Percentiles rank a stretch among this genome's conserved stretches.
Conservation (phyloP, 2,329 filamentous ascomycete species). For the Botrytis cinerea region DNA sequence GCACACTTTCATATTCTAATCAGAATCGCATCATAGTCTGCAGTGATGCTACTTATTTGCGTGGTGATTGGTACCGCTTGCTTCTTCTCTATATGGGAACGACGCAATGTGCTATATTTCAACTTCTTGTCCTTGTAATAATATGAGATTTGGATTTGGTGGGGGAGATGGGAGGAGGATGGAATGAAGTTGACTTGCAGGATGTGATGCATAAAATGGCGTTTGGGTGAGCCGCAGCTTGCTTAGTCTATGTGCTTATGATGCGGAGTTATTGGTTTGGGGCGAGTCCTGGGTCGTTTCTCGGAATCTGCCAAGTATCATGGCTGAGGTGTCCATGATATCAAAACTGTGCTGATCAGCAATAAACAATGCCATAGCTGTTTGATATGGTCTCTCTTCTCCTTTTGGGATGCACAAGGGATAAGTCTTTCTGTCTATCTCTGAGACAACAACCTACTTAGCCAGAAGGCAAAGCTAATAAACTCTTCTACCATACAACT, state of each 20-base stretch:
- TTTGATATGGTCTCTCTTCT: not conserved
- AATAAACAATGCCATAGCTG: not conserved
- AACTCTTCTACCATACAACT: not conserved
- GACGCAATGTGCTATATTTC: not conserved
- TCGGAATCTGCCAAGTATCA: not conserved
- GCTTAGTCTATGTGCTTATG: not conserved
- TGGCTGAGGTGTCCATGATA: not conserved
- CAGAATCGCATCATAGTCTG: not conserved
- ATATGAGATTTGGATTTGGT: not conserved
- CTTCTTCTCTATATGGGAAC: not conserved
- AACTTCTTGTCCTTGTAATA: not conserved
- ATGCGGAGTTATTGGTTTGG: not conserved
- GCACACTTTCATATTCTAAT: not conserved
- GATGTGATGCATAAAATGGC: not conserved
- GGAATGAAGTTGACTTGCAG: rapidly evolving
- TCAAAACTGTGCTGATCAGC: no score
- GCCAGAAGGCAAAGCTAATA: no score
- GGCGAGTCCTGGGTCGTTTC: not conserved
- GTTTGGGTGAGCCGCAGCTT: not conserved
- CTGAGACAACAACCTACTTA: not conserved
- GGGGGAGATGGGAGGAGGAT: not conserved
- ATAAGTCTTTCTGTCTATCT: not conserved
- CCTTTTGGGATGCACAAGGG: not conserved
- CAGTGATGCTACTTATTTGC: not conserved
- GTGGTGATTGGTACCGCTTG: not conserved